These are phyloP conservation scores for Beauveria varroae DNA, from an alignment of 2,329 filamentous ascomycete species.

Conservation along the genomic window DNA sequence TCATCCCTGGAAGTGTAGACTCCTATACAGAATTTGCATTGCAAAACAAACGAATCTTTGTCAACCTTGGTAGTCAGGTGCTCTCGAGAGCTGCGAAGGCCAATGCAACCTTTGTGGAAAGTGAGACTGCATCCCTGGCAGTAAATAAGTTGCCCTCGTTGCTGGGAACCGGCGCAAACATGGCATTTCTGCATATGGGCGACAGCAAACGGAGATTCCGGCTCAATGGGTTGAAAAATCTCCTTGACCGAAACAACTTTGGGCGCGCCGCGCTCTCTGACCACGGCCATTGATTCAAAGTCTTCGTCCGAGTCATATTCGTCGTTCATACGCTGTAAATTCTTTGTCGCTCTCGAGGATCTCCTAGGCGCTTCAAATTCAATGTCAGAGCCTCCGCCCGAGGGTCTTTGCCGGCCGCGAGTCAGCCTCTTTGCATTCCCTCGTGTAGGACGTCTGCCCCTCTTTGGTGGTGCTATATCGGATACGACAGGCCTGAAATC, in stretches of 20 bases:
- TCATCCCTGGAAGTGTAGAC: constrained; percentile 59
- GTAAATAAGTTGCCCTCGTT: constrained; percentile 62
- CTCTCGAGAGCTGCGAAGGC: constrained; percentile 64
- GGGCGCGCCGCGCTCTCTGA: constrained; percentile 35
- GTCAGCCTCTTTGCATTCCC: constrained; percentile 3
- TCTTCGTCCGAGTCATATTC: constrained; percentile 48
- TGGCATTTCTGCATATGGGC: constrained; percentile 67
- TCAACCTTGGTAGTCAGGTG: constrained; percentile 84
- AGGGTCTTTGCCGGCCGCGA: not conserved
- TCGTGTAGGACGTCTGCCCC: constrained; percentile 16
- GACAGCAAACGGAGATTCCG: constrained; percentile 58
- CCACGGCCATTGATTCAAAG: constrained; percentile 39
- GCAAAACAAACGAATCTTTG: constrained; percentile 71
- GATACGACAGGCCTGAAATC: constrained; percentile 30
- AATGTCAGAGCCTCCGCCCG: constrained; percentile 18
- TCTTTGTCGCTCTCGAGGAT: constrained; percentile 39
- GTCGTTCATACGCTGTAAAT: constrained; percentile 41
- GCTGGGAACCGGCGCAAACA: constrained; percentile 47
- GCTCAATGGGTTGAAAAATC: constrained; percentile 56
- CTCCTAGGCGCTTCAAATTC: constrained; percentile 46
- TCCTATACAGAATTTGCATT: constrained; percentile 81
- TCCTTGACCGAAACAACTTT: constrained; percentile 64
- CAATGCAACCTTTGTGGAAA: constrained; percentile 80
- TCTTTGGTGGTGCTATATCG: constrained; percentile 23
- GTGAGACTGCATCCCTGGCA: constrained; percentile 86